These are phyloP conservation scores for Suillus lakei DNA, from an alignment of 768 basidiomycete genomes.

Conservation along the genomic window DNA sequence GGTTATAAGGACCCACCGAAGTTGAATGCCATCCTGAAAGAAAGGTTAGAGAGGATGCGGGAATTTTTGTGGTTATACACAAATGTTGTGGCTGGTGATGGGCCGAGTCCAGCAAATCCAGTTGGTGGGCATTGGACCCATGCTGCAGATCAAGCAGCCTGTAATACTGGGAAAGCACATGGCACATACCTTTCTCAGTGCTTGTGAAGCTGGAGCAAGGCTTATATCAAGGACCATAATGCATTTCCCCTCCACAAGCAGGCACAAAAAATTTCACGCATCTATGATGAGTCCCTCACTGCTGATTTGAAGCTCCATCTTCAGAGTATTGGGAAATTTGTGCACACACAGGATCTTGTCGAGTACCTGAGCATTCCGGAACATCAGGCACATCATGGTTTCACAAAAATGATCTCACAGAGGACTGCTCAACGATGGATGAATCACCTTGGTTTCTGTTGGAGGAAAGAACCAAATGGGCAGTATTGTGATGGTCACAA, in stretches of 20 bases:
- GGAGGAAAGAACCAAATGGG: conserved; percentile 23
- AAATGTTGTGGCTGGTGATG: too few relatives aligned
- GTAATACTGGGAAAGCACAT: conserved; percentile 2
- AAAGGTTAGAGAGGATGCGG: too few relatives aligned
- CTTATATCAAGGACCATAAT: conserved; percentile 25
- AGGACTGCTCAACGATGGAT: background rate
- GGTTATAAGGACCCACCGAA: too few relatives aligned
- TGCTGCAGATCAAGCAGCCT: conserved; percentile 3
- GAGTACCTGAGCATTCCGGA: conserved; percentile 14
- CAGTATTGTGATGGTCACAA: conserved; percentile 39
- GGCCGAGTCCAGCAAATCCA: too few relatives aligned
- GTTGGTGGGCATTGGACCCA: conserved; percentile 7
- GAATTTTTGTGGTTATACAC: too few relatives aligned
- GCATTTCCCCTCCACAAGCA: conserved; percentile 29
- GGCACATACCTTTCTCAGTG: conserved; percentile 1
- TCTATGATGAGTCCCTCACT: conserved; percentile 18
- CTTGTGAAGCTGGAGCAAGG: conserved; percentile 4
- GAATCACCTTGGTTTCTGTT: conserved; percentile 25
- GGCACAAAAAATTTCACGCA: conserved; percentile 3
- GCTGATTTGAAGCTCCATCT: conserved; percentile 14
- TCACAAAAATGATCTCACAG: conserved; percentile 23
- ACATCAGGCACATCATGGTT: conserved; percentile 12
- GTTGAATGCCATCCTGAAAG: too few relatives aligned
- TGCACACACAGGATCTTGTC: conserved; percentile 21
- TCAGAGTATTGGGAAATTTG: conserved; percentile 28